phyloP scores from a whole-genome alignment of 129 eudicot genomes.

The carrot (Daucus carota) region DH1_v3.0 NC_030381.2:27278001-27278500 shows the following conservation, averaged over 20 bases:
- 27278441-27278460: not conserved
- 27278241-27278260: conserved; percentile 46
- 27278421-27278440: not conserved
- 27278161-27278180: conserved; percentile 68
- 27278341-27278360: not conserved
- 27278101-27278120: conserved; percentile 81
- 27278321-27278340: not conserved
- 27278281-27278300: conserved; percentile 15
- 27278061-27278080: conserved; percentile 65
- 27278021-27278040: conserved; percentile 25
- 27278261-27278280: conserved; percentile 64
- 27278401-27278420: not conserved
- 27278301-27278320: not conserved
- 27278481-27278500: not conserved
- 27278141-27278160: conserved; percentile 84
- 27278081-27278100: conserved; percentile 86
- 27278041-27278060: conserved; percentile 70
- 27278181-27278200: conserved; percentile 63
- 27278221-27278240: conserved; percentile 59
- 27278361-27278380: not conserved
- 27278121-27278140: conserved; percentile 66
- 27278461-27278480: not conserved
- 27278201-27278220: conserved; percentile 33
- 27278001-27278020: conserved; percentile 40
- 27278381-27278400: not conserved